Evolutionary conservation across 2,329 filamentous ascomycete genomes (phyloP).

Genomic region (Fusarium odoratissimum): DNA sequence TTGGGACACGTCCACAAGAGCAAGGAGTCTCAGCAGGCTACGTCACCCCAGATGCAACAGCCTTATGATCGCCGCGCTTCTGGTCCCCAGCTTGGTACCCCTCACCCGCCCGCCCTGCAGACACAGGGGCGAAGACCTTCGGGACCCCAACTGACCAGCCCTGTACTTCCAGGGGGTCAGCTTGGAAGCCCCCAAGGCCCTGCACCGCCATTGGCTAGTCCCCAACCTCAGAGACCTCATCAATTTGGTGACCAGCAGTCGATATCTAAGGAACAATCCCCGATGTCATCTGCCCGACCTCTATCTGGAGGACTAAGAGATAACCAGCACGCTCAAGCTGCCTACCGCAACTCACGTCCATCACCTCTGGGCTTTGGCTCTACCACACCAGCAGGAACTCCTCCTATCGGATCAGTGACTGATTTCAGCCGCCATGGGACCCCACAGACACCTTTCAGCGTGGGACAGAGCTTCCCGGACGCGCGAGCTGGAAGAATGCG

Average conservation of each 20-base stretch:
- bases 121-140: slow-evolving; percentile 21
- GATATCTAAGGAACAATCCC: slow-evolving; percentile 32
- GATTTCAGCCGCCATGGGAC: slow-evolving; percentile 24
- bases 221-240: slow-evolving; percentile 36
- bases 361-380: slow-evolving; percentile 33
- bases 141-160: slow-evolving; percentile 12
- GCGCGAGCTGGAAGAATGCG: slow-evolving; percentile 17
- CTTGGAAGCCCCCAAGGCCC: background rate
- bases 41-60: slow-evolving; percentile 24
- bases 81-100: background rate
- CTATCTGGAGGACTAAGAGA: slow-evolving; percentile 19
- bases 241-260: slow-evolving; percentile 20
- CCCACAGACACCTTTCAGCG: slow-evolving; percentile 27
- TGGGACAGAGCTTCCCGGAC: slow-evolving; percentile 13
- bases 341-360: slow-evolving; percentile 27
- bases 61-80: slow-evolving; percentile 18
- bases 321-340: slow-evolving; percentile 18
- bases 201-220: slow-evolving; percentile 26
- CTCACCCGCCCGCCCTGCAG: slow-evolving; percentile 5
- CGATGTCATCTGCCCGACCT: slow-evolving; percentile 20
- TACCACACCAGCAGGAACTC: slow-evolving; percentile 30
- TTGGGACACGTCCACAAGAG: slow-evolving; percentile 44
- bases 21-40: slow-evolving; percentile 24
- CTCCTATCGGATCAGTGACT: slow-evolving; percentile 14
- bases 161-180: slow-evolving; percentile 20